A percentile compares a stretch with the other conserved stretches of the same genome.
Conservation (phyloP, 140 eudicot species). For the Anethum foeniculum region DNA sequence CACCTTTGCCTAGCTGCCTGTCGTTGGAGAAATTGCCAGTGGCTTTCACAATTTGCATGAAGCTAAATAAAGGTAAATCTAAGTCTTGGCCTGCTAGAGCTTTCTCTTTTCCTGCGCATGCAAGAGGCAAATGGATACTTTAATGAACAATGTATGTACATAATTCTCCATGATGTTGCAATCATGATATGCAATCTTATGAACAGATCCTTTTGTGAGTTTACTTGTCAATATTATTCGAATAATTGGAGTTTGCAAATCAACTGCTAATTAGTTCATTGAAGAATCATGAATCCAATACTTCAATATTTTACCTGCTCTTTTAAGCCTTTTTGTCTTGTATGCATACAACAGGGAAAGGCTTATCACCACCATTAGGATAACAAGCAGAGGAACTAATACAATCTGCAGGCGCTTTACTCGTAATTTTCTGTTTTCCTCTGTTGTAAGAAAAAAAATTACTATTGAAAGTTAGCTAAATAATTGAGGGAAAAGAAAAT, state of each 20-base stretch:
- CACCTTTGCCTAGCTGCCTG: background rate
- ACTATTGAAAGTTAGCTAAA: background rate
- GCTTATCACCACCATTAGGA: slow-evolving; percentile 5
- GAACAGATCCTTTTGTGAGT: no score
- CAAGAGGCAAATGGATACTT: background rate
- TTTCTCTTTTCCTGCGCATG: background rate
- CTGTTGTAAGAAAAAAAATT: background rate
- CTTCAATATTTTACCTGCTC: no score
- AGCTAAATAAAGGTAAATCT: slow-evolving; percentile 30
- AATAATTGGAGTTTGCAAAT: no score
- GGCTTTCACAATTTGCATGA: slow-evolving; percentile 9
- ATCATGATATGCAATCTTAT: background rate
- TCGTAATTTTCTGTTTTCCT: slow-evolving; percentile 1
- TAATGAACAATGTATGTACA: background rate
- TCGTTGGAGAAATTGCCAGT: background rate
- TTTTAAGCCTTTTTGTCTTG: no score
- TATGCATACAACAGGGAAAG: background rate
- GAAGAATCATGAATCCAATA: no score
- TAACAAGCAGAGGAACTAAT: slow-evolving; percentile 6
- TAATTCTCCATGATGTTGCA: slow-evolving; percentile 2
- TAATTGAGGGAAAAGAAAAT: background rate
- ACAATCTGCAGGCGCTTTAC: background rate
- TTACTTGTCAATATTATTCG: no score
- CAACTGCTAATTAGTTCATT: no score
- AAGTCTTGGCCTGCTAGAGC: slow-evolving; percentile 20